A percentile compares a stretch with the other conserved stretches of the same genome.
phyloP scores from a whole-genome alignment of 257 asterid species.

The Solanum dulcamara region DNA sequence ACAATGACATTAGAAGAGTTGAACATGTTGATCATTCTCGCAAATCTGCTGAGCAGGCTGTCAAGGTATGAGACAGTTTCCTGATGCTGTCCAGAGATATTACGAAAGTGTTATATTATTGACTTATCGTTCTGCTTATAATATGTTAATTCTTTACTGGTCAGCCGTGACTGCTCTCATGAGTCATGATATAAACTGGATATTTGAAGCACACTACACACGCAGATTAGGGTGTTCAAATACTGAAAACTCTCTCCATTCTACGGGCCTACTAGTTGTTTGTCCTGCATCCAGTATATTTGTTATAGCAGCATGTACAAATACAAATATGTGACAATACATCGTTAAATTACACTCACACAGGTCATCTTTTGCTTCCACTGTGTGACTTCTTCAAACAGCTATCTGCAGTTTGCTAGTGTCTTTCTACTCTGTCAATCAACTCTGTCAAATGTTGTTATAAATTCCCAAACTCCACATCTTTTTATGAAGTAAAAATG shows the following conservation, averaged over 20 bases:
- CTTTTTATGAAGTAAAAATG: background rate
- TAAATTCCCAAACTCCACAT: background rate
- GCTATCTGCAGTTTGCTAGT: background rate
- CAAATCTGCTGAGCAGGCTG: conserved; percentile 96
- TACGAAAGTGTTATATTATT: background rate
- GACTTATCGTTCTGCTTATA: background rate
- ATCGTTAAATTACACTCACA: background rate
- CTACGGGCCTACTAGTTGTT: background rate
- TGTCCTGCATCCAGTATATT: no score
- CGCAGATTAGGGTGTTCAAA: background rate
- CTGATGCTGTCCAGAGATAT: background rate
- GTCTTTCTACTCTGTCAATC: background rate
- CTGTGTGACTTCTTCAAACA: background rate
- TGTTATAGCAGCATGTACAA: no score
- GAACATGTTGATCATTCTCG: conserved; percentile 97
- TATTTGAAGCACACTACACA: background rate
- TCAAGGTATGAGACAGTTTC: conserved; percentile 39
- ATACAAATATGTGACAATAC: background rate
- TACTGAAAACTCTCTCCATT: background rate
- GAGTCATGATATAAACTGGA: background rate
- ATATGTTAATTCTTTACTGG: background rate
- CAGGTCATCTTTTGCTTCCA: background rate
- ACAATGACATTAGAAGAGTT: conserved; percentile 69
- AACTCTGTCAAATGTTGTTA: background rate
- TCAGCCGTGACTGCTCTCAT: background rate